Conservation (phyloP, 805 yeast genomes). For the Helenozyma rhizophorensis region DNA sequence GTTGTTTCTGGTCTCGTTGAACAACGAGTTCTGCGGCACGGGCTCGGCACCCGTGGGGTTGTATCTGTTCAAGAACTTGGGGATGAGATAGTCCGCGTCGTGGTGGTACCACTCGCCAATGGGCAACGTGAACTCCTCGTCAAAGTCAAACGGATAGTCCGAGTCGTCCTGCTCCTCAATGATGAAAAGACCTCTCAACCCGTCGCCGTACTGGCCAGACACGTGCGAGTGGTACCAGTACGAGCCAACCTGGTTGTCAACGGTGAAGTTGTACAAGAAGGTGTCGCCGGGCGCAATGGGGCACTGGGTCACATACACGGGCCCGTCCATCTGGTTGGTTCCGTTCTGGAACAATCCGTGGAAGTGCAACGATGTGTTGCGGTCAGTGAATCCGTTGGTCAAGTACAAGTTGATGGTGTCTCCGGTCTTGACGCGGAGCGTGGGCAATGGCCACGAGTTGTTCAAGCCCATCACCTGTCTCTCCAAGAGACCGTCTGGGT, state of each 20-base stretch:
- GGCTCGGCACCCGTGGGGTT: constrained; percentile 99
- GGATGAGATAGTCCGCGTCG: constrained; percentile 45
- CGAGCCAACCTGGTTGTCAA: constrained; percentile 78
- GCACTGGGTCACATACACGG: constrained; percentile 84
- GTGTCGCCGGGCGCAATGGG: constrained; percentile 80
- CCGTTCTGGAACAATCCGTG: constrained; percentile 89
- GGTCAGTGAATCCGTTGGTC: constrained; percentile 65
- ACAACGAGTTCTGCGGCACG: constrained; percentile 73
- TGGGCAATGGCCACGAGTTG: constrained; percentile 85
- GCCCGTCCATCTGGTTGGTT: constrained; percentile 83
- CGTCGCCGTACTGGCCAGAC: constrained; percentile 88
- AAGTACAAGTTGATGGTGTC: constrained; percentile 72
- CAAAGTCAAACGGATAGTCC: constrained; percentile 67
- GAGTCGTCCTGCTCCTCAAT: constrained; percentile 52
- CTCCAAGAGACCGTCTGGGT: constrained; percentile 60
- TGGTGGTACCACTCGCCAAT: constrained; percentile 89
- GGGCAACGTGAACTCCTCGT: constrained; percentile 68
- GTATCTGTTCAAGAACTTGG: constrained; percentile 58
- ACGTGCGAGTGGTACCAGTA: constrained; percentile 98
- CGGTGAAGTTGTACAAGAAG: constrained; percentile 82
- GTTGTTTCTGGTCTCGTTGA: constrained; percentile 76
- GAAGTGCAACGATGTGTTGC: constrained; percentile 79
- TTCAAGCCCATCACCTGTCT: constrained; percentile 65
- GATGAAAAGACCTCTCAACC: constrained; percentile 76
- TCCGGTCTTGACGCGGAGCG: constrained; percentile 67